Conservation (phyloP, 2,329 filamentous ascomycete genomes). For the Aspergillus brunneoviolaceus region DNA sequence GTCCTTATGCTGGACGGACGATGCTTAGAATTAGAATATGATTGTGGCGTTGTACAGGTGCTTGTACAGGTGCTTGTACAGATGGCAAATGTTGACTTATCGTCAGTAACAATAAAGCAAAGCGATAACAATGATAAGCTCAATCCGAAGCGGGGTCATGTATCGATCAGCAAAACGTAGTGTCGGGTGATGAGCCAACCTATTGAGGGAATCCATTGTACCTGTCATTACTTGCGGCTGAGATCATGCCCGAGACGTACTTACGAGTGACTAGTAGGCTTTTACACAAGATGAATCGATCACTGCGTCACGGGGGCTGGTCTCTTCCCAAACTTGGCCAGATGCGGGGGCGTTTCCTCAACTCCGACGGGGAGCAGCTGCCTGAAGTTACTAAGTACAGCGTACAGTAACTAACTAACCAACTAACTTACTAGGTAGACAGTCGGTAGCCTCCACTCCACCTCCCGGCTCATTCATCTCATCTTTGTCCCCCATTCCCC, state of each 20-base stretch:
- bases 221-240: not conserved
- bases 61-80: no score
- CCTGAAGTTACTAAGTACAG: slow-evolving; percentile 1
- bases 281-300: not conserved
- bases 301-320: slow-evolving; percentile 2
- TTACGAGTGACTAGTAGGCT: not conserved
- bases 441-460: not conserved
- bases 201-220: not conserved
- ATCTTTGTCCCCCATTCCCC: not conserved
- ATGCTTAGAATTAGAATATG: no score
- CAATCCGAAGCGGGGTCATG: not conserved
- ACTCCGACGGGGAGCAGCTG: slow-evolving; percentile 10
- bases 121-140: slow-evolving; percentile 11
- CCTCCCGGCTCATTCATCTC: not conserved
- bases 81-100: not conserved
- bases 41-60: no score
- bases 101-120: not conserved
- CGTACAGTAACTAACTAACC: not conserved
- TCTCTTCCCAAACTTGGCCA: slow-evolving; percentile 4
- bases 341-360: slow-evolving; percentile 8
- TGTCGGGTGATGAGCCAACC: not conserved
- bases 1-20: no score
- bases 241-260: not conserved
- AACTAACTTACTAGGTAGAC: not conserved
- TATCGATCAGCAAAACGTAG: not conserved